Base-by-base conservation (phyloP, 192 early-diverging fungal genomes). In the Chytriomyces confervae region DNA sequence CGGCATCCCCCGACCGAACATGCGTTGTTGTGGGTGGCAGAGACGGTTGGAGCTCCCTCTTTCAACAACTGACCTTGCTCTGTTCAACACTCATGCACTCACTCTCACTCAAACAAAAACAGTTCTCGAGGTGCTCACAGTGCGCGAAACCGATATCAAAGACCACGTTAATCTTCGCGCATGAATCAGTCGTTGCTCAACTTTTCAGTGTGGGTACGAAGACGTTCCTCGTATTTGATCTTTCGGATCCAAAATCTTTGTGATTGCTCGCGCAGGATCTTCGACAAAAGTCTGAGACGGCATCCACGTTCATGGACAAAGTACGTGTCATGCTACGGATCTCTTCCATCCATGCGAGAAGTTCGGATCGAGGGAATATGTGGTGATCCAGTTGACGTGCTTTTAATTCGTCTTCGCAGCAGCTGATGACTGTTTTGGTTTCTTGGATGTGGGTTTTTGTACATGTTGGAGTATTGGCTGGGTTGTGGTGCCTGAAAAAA, bases 121-220 rank as follows among this genome's bases (percentile, higher is more conserved):
- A 91, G 93, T 92, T 5, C 78, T 94, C 7, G 93, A 91, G 84
- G 88, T 93, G 18, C 66, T 94, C 5, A 77, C 82, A 24, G 84
- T 94, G 9, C 81, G 79, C 10, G 86, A 85, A 9, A 65, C 60
- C 24, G 86, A 85, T 20, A 84, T 90, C 24, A 87, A 82, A 27
- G 94, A 95, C 60, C 74, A 79, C 36, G 61, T 90, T 49, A 93
- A 94, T 77, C 78, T 95, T n/a, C 85, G 91, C 65, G 82, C 84
- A 5, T 89, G 86, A 6, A 83, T 85, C 44, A 84, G 62, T 65
- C 80, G 23, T 89, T 81, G 69, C 76, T 85, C 10, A 92, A 86
- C 48, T 62, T n/a, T 36, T 8, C 66, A 24, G 78, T 94, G 10
- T 95, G 93, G 94, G 92, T 92, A 29, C n/a, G 43, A 23, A 18